These are phyloP conservation scores for Trichoderma endophyticum DNA, from an alignment of 2,329 filamentous ascomycete genomes.

Conservation along the genomic window DNA sequence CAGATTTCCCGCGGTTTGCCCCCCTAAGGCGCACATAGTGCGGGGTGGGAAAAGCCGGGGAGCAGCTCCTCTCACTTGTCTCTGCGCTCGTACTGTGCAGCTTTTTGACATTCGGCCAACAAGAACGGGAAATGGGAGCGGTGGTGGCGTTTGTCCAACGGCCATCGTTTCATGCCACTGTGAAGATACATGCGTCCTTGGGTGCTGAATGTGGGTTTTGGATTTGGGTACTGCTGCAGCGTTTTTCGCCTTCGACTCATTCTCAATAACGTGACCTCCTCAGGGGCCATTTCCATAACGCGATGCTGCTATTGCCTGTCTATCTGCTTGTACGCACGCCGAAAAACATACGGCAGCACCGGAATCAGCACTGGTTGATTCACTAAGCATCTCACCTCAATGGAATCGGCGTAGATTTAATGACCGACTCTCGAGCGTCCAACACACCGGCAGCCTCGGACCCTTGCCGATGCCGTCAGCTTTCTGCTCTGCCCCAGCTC, in stretches of 20 bases:
- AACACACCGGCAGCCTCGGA: slow-evolving; percentile 1
- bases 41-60: slow-evolving; percentile 17
- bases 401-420: neutral
- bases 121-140: neutral
- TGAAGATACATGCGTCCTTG: neutral
- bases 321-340: neutral
- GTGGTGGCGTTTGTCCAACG: neutral
- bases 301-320: neutral
- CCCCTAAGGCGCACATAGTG: neutral
- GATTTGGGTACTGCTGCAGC: neutral
- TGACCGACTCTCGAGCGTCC: neutral
- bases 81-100: neutral
- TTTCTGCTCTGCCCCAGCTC: neutral
- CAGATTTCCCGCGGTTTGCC: slow-evolving; percentile 16
- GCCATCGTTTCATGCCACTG: neutral
- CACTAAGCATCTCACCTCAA: neutral
- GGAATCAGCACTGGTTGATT: neutral
- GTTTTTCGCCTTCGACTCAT: neutral
- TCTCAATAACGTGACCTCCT: neutral
- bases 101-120: neutral
- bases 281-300: neutral
- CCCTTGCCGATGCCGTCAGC: neutral
- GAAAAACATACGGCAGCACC: neutral
- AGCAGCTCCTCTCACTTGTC: neutral
- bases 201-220: too few species aligned